Base-by-base conservation (phyloP, 331 rosid species). In the Malus hybrid region DNA sequence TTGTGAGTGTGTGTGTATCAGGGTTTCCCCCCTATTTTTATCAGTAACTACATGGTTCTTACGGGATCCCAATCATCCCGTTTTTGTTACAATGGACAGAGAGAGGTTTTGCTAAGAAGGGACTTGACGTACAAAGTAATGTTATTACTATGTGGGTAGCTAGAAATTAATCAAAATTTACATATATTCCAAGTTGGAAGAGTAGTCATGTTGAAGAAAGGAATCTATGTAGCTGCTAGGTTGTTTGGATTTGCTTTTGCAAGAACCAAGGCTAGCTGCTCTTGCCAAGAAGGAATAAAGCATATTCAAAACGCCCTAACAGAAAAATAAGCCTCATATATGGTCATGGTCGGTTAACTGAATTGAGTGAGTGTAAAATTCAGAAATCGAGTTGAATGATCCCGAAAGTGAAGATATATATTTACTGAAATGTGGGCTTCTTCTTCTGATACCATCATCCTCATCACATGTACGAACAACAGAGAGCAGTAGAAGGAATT, bases 251-350 rank as follows among this genome's bases (percentile, higher is more conserved):
- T 78, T 78, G 75, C 86, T 82, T 82, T 82, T 75, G 80, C 80
- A 65, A 82, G 42, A 79, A 83, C 89, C 93, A 81, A 62, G 36
- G 67, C 67, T 14, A 18, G 66, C 66, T 27, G n/a, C 2, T 28
- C 67, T 15, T 62, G 67, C 67, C 67, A 62, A 74, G 81, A 80
- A 81, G 59, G 88, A 85, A 83, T 83, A 87, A 88, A 88, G 87
- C 86, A 80, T 84, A 19, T 66, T 36, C 70, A 33, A 33, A 19
- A 71, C 75, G 71, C 65, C 60, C 73, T 31, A 76, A 62, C 19
- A 14, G 6, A 39, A 11, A 16, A 10, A 4, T 20, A 3, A 57
- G 5, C 8, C 20, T 50, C 56, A 50, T 50, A 50, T 2, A 6
- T 50, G 56, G 20, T 50, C 20, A 50, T 50, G 56, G 56, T 50